Evolutionary conservation across 2,329 filamentous ascomycete genomes (phyloP), one percentile per base, ranked within the genome.

Genomic region (Cordyceps tenuipes): DNA sequence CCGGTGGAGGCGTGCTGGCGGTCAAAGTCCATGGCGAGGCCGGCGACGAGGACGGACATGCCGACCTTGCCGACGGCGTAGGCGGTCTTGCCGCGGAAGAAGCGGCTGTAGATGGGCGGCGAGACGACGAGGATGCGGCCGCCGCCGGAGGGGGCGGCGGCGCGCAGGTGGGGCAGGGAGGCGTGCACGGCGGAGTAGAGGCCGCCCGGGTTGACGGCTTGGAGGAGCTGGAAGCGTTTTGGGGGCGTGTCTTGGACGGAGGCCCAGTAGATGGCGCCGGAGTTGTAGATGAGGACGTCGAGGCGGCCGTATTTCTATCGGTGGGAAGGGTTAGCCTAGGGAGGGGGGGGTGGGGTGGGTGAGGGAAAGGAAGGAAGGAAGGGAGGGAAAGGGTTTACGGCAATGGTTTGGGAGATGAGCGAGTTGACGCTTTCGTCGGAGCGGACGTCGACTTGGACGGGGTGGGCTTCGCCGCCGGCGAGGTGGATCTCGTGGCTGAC

Each of bases 221-320:
- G 88, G 86, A 92, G 90, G 64, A 88, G 81, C 70, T 85, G 84
- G 74, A 90, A 93, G n/a, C 89, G 81, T 71, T 87, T 88, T 64
- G 88, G 76, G 0, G 88, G 86, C 0, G 89, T 93, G 51, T 85
- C 82, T 56, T 85, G 81, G 0, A 95, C 84, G 1, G 87, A 81
- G 0, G 87, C 82, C 89, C 90, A 93, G 86, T 87, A 94, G 65
- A 95, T 91, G 3, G 90, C 90, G 46, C 90, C 90, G 0, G 87
- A 86, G 70, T 94, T 95, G 77, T 95, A 95, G 53, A 94, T 72
- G 2, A 95, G 73, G 0, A 88, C 86, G 69, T 94, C 89, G 3
- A 95, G 76, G 23, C 81, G 81, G 48, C 80, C 79, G 66, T 88
- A 87, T 5, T 71, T 76, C 66, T 83, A 15, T 3, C 15, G 5